phyloP scores from a whole-genome alignment of 805 yeast species.

The Zygotorulaspora florentina region DNA sequence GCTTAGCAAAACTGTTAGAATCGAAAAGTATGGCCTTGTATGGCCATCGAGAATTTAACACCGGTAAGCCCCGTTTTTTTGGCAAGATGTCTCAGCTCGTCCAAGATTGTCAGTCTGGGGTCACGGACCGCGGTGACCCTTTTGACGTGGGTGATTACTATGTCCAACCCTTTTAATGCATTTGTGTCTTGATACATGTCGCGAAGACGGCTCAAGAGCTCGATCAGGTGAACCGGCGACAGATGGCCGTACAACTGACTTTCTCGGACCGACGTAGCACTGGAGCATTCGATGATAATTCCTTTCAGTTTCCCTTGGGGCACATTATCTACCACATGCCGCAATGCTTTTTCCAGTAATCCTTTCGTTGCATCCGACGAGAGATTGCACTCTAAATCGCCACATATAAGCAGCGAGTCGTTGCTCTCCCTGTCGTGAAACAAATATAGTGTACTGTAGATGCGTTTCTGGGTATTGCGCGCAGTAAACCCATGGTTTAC shows the following conservation, averaged over 20 bases:
- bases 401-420: conserved; percentile 58
- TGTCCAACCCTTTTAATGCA: conserved; percentile 33
- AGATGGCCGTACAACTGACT: conserved; percentile 73
- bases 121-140: conserved; percentile 40
- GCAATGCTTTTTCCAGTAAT: conserved; percentile 48
- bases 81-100: conserved; percentile 47
- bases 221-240: conserved; percentile 59
- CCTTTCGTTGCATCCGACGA: conserved; percentile 28
- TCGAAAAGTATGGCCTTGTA: conserved; percentile 21
- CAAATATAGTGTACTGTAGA: conserved; percentile 56
- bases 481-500: conserved; percentile 43
- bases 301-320: conserved; percentile 42
- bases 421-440: conserved; percentile 37
- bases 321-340: conserved; percentile 45
- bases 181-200: conserved; percentile 40
- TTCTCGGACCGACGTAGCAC: conserved; percentile 41
- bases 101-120: conserved; percentile 54
- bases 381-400: conserved; percentile 76
- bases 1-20: conserved; percentile 6
- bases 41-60: conserved; percentile 27
- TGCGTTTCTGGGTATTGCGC: conserved; percentile 11
- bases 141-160: conserved; percentile 51
- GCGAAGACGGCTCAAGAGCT: conserved; percentile 44
- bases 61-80: conserved; percentile 5
- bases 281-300: conserved; percentile 77